A percentile compares a stretch with the other conserved stretches of the same genome.
These are phyloP conservation scores for Polymyxa betae DNA, from an alignment of 208 protist genomes.

Conservation along the genomic window DNA sequence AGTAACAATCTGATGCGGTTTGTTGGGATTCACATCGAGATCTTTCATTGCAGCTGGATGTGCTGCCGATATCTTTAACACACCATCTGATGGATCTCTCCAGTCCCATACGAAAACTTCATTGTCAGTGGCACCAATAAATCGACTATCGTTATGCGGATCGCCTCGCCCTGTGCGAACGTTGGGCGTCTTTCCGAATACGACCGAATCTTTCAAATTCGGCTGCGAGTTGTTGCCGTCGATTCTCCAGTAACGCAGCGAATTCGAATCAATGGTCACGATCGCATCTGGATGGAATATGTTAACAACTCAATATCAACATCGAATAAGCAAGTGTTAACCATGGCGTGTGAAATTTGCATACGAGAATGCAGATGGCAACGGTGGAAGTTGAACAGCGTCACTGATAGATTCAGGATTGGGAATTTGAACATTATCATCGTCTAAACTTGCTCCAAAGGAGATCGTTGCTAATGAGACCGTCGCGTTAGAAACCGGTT, in stretches of 20 bases:
- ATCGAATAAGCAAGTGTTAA: not conserved
- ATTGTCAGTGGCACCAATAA: not conserved
- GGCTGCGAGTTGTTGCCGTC: not conserved
- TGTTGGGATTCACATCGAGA: constrained; percentile 46
- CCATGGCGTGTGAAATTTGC: not conserved
- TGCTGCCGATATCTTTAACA: not conserved
- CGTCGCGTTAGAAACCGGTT: not conserved
- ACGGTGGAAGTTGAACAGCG: not conserved
- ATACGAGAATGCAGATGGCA: not conserved
- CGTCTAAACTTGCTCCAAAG: not conserved
- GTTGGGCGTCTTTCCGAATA: constrained; percentile 46
- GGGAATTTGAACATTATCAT: not conserved
- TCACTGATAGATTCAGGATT: not conserved
- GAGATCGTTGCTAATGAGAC: not conserved
- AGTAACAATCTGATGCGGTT: constrained; percentile 19
- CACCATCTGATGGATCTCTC: not conserved
- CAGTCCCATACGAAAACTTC: not conserved
- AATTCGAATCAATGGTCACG: not conserved
- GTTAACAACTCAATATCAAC: not conserved
- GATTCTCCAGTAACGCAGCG: not conserved
- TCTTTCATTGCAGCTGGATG: constrained; percentile 3
- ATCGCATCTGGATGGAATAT: not conserved
- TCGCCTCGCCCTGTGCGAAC: not conserved
- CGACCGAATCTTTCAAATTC: not conserved
- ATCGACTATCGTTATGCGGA: not conserved